Evolutionary conservation across 306 rosid genomes (phyloP).

Genomic region (Dalbergia cochinchinensis): DNA sequence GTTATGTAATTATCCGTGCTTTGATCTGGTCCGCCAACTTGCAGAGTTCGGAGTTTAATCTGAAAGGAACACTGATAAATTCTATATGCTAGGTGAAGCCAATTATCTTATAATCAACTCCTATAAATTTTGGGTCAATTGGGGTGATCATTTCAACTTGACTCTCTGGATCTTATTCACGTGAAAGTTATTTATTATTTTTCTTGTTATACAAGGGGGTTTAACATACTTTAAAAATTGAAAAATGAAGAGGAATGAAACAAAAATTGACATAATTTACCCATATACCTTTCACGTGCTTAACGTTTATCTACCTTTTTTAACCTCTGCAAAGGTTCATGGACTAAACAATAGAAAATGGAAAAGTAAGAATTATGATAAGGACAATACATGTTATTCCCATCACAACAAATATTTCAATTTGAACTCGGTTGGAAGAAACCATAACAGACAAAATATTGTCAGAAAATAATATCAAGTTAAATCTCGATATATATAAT

Average conservation of each 20-base stretch:
- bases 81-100: neutral
- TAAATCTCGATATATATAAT: neutral
- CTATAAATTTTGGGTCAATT: neutral
- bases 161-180: neutral
- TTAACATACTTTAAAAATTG: neutral
- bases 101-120: neutral
- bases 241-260: neutral
- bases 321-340: slow-evolving; percentile 19
- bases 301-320: slow-evolving; percentile 15
- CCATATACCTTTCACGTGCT: neutral
- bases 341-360: slow-evolving; percentile 6
- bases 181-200: neutral
- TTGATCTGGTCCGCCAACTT: neutral
- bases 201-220: neutral
- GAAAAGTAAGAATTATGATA: slow-evolving; percentile 36
- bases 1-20: neutral
- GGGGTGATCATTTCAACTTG: neutral
- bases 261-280: neutral
- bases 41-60: neutral
- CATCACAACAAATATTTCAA: slow-evolving; percentile 31
- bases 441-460: slow-evolving; percentile 36
- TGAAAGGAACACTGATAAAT: neutral
- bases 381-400: slow-evolving; percentile 47
- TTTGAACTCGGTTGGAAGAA: slow-evolving; percentile 24
- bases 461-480: slow-evolving; percentile 40